A percentile compares a stretch with the other conserved stretches of the same genome.
Conservation (phyloP, 371 early-diverging fungal species). For the Actinomortierella wolfii region DNA sequence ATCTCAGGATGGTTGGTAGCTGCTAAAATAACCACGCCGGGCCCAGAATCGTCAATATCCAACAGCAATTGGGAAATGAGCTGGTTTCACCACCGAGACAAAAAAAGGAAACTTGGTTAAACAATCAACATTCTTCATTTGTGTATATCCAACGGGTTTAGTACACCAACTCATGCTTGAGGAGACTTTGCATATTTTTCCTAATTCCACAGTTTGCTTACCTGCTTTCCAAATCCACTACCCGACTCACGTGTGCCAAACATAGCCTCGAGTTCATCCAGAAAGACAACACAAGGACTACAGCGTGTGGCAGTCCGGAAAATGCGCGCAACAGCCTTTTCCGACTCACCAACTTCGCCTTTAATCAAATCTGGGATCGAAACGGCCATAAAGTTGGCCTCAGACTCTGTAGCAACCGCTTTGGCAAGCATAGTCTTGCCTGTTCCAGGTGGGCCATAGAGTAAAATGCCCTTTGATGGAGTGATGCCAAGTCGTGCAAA, state of each 20-base stretch:
- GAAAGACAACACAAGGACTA: conserved; percentile 95
- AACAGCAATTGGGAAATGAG: conserved; percentile 75
- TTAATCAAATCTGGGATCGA: conserved; percentile 94
- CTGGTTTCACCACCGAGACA: conserved; percentile 29
- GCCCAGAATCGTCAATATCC: conserved; percentile 75
- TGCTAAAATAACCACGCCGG: conserved; percentile 71
- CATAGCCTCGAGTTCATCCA: conserved; percentile 98
- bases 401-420: conserved; percentile 91
- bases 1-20: conserved; percentile 91
- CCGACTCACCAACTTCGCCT: conserved; percentile 93
- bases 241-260: conserved; percentile 66
- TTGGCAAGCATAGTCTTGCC: conserved; percentile 90
- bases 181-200: neutral
- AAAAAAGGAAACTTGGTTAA: neutral
- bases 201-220: conserved; percentile 13
- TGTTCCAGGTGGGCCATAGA: conserved; percentile 93
- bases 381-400: conserved; percentile 93
- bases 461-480: conserved; percentile 73
- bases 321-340: conserved; percentile 86
- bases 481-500: conserved; percentile 67
- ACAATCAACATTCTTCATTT: neutral
- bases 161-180: no score
- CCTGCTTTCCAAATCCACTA: conserved; percentile 70
- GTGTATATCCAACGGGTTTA: no score
- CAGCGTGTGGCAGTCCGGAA: conserved; percentile 92